These are phyloP conservation scores for Eryngium alpinum DNA, from an alignment of 140 eudicot species.

Conservation along the genomic window DNA sequence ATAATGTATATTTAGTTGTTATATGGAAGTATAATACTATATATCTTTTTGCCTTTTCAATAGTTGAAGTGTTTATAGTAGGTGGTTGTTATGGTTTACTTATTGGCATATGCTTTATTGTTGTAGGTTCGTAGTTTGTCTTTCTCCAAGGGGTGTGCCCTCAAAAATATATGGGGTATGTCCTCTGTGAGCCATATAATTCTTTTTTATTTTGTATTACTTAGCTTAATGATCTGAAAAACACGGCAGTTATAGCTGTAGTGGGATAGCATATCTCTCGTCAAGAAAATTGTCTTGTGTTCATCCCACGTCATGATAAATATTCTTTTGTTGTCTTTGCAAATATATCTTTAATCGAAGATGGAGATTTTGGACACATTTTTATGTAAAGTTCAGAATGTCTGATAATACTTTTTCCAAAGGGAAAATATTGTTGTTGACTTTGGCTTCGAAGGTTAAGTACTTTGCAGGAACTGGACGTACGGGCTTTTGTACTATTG, in stretches of 20 bases:
- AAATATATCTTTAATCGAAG: no score
- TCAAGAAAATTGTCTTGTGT: no score
- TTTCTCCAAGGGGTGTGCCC: constrained; percentile 1
- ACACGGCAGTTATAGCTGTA: not conserved
- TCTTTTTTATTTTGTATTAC: not conserved
- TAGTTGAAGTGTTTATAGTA: not conserved
- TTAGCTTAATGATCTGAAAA: not conserved
- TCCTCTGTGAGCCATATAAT: not conserved
- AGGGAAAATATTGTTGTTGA: not conserved
- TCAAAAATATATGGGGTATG: constrained; percentile 4
- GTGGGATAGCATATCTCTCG: no score
- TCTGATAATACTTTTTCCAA: not conserved
- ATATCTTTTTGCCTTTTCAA: not conserved
- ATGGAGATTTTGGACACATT: no score
- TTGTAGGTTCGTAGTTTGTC: constrained; percentile 7
- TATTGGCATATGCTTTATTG: not conserved
- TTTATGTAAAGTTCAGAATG: no score
- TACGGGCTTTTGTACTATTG: not conserved
- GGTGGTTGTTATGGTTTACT: constrained; percentile 3
- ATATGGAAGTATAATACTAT: not conserved
- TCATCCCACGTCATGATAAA: not conserved
- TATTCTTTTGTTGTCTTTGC: no score
- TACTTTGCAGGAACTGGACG: no score
- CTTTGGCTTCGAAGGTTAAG: not conserved
- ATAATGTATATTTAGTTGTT: not conserved